Base-by-base conservation (phyloP, 164 flowering plant species). In the Warburgia ugandensis region DNA sequence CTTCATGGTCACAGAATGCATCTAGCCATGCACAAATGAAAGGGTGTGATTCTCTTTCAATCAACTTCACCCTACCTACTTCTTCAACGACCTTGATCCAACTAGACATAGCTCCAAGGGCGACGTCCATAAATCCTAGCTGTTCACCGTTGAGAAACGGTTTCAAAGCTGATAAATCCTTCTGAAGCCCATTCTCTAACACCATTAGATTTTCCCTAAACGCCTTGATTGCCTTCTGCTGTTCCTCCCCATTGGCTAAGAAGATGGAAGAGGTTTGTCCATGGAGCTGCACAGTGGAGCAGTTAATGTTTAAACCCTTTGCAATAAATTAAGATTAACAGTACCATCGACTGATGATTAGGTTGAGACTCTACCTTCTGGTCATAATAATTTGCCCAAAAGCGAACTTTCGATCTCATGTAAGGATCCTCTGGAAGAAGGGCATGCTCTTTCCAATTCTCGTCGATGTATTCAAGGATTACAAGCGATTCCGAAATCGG, bases 381-480 rank as follows among this genome's bases (percentile, higher is more conserved):
- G 3, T 52, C 45, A 17, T 5, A 37, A 27, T 22, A 52, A 17
- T 39, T 17, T 6, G 45, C 32, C 54, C 74, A 70, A 47, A 71
- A 71, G 30, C 67, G 64, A 38, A 45, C 52, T 42, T 27, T 44
- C 10, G 71, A 54, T 52, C 57, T 31, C 10, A 25, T 25, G 17
- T 48, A 58, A 25, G 63, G 60, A 50, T 58, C 67, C 32, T 54
- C 40, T 0, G 67, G 61, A 9, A 65, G 31, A 1, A 70, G 33
- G 26, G 64, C 61, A n/a, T 12, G 2, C 11, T 36, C 47, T 4
- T 10, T 55, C 72, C 76, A 72, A 3, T 22, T 40, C 5, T 72
- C 72, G 7, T 68, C 68, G 6, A 65, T 61, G 62, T 69, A 69
- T 55, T 65, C 61, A 12, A 65, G 54, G 20, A 69, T 69, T 16